These are phyloP conservation scores for Puccinia novopanici DNA, from an alignment of 1,284 basidiomycete species.

Conservation along the genomic window DNA sequence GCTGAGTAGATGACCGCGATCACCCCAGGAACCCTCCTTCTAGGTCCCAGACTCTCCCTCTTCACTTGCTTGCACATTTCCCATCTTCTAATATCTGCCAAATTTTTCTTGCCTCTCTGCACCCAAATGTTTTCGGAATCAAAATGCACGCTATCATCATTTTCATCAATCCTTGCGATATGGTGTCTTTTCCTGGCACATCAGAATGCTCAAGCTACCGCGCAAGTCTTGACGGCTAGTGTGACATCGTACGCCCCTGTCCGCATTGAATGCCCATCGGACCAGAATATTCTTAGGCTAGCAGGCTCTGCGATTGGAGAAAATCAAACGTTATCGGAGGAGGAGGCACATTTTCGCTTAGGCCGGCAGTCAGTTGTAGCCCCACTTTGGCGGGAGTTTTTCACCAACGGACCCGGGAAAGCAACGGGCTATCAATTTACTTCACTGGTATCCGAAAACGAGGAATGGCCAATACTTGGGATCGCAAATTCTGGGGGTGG, in stretches of 20 bases:
- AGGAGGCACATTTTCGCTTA: constrained; percentile 10
- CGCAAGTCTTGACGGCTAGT: constrained; percentile 12
- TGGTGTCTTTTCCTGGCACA: background rate
- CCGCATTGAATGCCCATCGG: constrained; percentile 22
- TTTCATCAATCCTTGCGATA: background rate
- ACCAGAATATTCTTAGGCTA: constrained; percentile 4
- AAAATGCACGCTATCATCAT: background rate
- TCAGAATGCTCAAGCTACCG: background rate
- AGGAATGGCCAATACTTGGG: constrained; percentile 22
- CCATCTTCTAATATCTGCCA: background rate
- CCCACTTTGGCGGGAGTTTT: constrained; percentile 35
- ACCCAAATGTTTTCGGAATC: background rate
- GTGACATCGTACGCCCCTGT: constrained; percentile 33
- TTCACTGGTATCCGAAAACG: background rate
- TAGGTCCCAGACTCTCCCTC: background rate
- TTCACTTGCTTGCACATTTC: background rate
- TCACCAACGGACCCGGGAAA: constrained; percentile 35
- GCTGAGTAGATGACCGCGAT: background rate
- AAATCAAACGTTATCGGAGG: constrained; percentile 34
- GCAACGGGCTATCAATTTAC: constrained; percentile 27
- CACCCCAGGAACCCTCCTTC: background rate
- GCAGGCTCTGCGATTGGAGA: constrained; percentile 17
- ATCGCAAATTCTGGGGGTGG: constrained; percentile 43
- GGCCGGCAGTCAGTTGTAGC: constrained; percentile 13
- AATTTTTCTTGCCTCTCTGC: background rate